Conservation (phyloP, 225 moss, liverwort and hornwort genomes). For the Lunularia cruciata region DNA sequence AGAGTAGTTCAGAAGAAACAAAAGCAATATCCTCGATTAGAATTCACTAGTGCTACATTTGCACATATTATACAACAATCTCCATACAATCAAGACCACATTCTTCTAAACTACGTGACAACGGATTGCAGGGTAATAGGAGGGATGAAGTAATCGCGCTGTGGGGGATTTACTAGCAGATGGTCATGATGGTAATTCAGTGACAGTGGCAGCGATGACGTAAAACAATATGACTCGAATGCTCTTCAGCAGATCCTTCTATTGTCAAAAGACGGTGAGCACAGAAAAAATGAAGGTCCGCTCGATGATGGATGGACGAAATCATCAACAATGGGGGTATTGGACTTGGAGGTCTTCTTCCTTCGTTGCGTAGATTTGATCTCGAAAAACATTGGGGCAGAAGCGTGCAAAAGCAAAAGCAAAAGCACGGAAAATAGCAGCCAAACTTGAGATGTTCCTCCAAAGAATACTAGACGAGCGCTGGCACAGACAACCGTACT, state of each 20-base stretch:
- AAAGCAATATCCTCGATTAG: no score
- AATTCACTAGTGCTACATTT: no score
- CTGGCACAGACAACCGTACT: neutral
- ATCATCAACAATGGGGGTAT: neutral
- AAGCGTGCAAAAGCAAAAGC: no score
- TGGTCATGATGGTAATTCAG: no score
- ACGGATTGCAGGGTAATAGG: no score
- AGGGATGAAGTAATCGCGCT: no score
- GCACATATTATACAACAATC: no score
- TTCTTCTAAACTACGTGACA: no score
- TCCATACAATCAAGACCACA: no score
- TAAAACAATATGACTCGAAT: constrained; percentile 55
- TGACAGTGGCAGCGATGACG: constrained; percentile 42
- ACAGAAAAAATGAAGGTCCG: neutral
- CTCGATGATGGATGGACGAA: neutral
- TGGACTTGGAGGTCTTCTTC: neutral
- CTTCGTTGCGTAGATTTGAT: neutral
- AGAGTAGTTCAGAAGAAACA: no score
- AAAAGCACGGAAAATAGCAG: neutral
- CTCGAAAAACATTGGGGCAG: neutral
- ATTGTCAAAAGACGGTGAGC: neutral
- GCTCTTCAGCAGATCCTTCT: constrained; percentile 6
- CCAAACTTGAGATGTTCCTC: neutral
- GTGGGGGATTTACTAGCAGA: no score
- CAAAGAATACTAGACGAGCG: neutral